Evolutionary conservation across 1,139 yeast genomes (phyloP).

Genomic region (Kluyveromyces sp.): DNA sequence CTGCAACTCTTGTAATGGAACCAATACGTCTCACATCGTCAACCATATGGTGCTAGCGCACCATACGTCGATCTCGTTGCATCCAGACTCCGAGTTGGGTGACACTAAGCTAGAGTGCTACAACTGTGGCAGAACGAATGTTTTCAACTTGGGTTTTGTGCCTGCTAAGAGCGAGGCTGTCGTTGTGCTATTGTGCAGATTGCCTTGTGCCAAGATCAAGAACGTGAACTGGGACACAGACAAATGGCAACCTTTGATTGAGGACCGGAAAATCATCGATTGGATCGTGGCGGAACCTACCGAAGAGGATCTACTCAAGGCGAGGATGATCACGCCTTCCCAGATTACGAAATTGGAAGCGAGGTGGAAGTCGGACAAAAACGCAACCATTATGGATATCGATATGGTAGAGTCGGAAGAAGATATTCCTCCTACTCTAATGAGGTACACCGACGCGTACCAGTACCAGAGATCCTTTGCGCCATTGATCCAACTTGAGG

Average conservation of each 20-base stretch:
- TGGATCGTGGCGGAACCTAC: constrained; percentile 75
- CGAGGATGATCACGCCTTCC: constrained; percentile 50
- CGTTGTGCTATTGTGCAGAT: constrained; percentile 78
- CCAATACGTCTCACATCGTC: constrained; percentile 71
- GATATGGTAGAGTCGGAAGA: constrained; percentile 49
- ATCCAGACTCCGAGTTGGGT: constrained; percentile 76
- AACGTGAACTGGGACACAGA: constrained; percentile 80
- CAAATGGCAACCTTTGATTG: constrained; percentile 85
- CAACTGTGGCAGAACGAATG: constrained; percentile 79
- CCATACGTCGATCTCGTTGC: constrained; percentile 69
- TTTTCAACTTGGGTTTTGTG: constrained; percentile 78
- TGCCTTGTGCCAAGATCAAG: constrained; percentile 79
- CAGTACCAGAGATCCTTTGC: constrained; percentile 84
- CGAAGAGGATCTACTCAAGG: constrained; percentile 53
- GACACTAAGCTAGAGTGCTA: constrained; percentile 84
- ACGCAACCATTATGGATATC: constrained; percentile 59
- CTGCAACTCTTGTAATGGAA: constrained; percentile 66
- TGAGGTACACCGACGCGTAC: constrained; percentile 76
- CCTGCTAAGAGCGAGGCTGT: constrained; percentile 83
- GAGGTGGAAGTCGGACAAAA: constrained; percentile 69
- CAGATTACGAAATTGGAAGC: constrained; percentile 73
- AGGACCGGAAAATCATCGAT: constrained; percentile 65
- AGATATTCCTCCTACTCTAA: constrained; percentile 60
- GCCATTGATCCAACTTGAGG: constrained; percentile 75
- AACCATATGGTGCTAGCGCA: constrained; percentile 79